Base-by-base conservation (phyloP, 2,329 filamentous ascomycete genomes). In the Scedosporium aurantiacum region DNA sequence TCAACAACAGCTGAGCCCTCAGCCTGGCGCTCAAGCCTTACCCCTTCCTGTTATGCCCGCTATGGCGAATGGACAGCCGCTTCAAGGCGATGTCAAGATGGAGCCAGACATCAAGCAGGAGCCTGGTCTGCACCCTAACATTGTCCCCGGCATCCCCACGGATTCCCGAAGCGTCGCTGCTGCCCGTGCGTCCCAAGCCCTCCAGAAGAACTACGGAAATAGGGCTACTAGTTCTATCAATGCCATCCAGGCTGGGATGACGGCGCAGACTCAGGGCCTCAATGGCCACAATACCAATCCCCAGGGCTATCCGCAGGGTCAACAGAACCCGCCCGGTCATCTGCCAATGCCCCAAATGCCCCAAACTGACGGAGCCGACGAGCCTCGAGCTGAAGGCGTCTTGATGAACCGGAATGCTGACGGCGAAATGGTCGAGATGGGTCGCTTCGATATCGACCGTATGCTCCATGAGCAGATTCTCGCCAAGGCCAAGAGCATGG, bases 281-380 rank as follows among this genome's bases (percentile, higher is more conserved):
- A 60, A 60, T 18, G 58, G 58, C 41, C 57, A 58, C 40, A 47
- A 47, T 21, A 18, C 57, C 57, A 58, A 47, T n/a, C 40, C 57
- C 25, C 41, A 60, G 43, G 41, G 50, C 6, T 54, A 40, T 28
- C 55, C 18, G 27, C 58, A 59, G 14, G 40, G 69, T 63, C 71
- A 74, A 41, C 64, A 73, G 57, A 72, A 72, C 58, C 70, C 72
- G 47, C 70, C 66, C 37, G 59, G 63, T 64, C 65, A 74, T 70
- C 69, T 67, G 70, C 69, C 65, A 65, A 70, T 68, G 64, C 69
- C 62, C 61, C 79, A 97, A 65, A 70, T 68, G 64, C 69, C 62
- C 61, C 79, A 97, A 72, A 87, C 87, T 14, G 93, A 97, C 70
- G 93, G 92, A 58, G 76, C 88, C 3, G 71, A 82, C 37, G 78